Evolutionary conservation across 148 eudicot species (phyloP), one percentile per base, ranked within the genome.

Genomic region (Rhododendron mucronatum): DNA sequence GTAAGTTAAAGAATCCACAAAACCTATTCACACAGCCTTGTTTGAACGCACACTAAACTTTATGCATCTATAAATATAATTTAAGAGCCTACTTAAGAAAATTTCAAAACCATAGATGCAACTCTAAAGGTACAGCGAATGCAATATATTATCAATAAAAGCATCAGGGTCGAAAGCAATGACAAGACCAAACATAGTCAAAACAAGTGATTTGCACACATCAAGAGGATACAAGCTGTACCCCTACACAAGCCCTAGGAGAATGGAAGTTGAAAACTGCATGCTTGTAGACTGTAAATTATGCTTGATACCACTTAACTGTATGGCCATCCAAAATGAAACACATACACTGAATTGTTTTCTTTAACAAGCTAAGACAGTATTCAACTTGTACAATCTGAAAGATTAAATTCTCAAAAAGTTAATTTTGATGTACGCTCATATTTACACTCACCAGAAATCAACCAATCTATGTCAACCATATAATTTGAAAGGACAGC

Each of bases 391-490:
- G 73, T 55, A 18, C 30, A 35, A 86, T 67, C 13, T 9, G 0
- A 6, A 67, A 82, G 3, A 28, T 63, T 82, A 7, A 82, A 18
- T 20, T 4, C 33, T 65, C 44, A 45, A 69, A 30, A 14, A 47
- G 13, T 53, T 65, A 5, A 65, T 45, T 16, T 41, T 47, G 26
- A 69, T 65, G n/a, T 47, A 45, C 18, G 26, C 45, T 65, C 14
- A 16, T 71, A 51, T 55, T 67, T 44, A 53, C 63, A 92, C 57
- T 59, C 91, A 95, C 99, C 98, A 67, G 98, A 92, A 86, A 93
- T 86, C 85, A 97, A 91, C 99, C 99, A 97, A 84, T 97, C 99
- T 81, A 94, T 84, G 87, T 97, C 99, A 65, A 97, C 98, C 99
- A 97, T 95, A 88, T 97, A 97, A 87, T 97, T 97, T 78, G 99